Evolutionary conservation across 768 basidiomycete genomes (phyloP), one percentile per base, ranked within the genome.

Genomic region (Serendipita vermifera): DNA sequence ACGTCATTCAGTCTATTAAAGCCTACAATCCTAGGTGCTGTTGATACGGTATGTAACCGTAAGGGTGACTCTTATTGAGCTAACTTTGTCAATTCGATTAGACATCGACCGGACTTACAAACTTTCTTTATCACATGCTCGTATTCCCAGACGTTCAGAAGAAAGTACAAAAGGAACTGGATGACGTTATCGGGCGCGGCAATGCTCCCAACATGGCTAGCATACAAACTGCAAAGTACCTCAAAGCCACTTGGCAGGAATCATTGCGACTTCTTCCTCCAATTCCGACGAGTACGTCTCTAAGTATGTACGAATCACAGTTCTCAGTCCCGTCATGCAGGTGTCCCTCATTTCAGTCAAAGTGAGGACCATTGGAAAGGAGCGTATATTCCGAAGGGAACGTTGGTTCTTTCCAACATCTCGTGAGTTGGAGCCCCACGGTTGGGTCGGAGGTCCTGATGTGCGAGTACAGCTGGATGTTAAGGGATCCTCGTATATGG

Each of bases 241-340:
- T 51, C 46, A 11, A 51, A 9, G 46, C 22, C n/a, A n/a, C 32
- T 5, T 51, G 46, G 46, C 24, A 51, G n/a, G 46, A 51, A n/a
- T 20, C 46, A 20, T 51, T 51, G 24, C 17, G 46, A 15, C 32
- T 51, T 9, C 7, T 26, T n/a, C 46, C 46, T 5, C 46, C 46
- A 15, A 29, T 31, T 51, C 46, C 46, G 9, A 20, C 32, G 7
- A 29, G 46, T 51, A 41, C 26, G 17, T 6, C 39, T 6, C 26
- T 6, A 9, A 20, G 17, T 41, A n/a, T 6, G 39, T 26, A 6
- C 39, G 17, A 20, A n/a, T 5, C 17, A 41, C 39, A n/a, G n/a
- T 36, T 36, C n/a, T 36, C n/a, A n/a, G 9, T 36, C 35, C 9
- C n/a, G 9, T 36, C 35, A 9, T 9, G 35, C 35, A 36, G 35